A percentile compares a stretch with the other conserved stretches of the same genome.
Evolutionary conservation across 2,329 filamentous ascomycete species (phyloP).

Genomic region (Epichloe hybrida): DNA sequence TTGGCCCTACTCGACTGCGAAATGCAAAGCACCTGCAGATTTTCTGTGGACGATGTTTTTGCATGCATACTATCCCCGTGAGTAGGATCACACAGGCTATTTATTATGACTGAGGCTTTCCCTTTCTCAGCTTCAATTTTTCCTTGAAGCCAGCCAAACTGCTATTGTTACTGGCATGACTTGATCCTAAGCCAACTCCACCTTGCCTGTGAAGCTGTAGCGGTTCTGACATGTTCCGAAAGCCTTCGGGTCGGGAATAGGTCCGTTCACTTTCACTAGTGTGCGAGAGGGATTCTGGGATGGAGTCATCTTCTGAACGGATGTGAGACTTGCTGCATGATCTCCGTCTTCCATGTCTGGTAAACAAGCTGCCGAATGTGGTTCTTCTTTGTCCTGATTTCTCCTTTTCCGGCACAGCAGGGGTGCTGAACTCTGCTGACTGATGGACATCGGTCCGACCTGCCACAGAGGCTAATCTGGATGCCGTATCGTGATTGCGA

Average conservation of each 20-base stretch:
- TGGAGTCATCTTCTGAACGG: neutral
- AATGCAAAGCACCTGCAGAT: neutral
- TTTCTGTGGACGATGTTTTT: neutral
- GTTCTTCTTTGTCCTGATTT: neutral
- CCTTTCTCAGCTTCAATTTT: neutral
- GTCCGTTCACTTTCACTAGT: neutral
- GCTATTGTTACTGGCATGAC: neutral
- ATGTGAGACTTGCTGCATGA: neutral
- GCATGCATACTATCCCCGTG: neutral
- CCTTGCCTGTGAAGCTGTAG: neutral
- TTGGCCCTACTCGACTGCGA: neutral
- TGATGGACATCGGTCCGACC: neutral
- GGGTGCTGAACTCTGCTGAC: neutral
- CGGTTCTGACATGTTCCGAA: neutral
- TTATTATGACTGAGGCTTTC: neutral
- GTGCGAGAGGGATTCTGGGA: neutral
- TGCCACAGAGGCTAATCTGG: neutral
- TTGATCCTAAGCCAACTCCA: neutral
- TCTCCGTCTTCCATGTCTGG: neutral
- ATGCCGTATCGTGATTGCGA: slow-evolving; percentile 1
- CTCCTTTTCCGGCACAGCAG: neutral
- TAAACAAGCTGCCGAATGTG: slow-evolving; percentile 1
- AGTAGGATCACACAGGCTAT: neutral
- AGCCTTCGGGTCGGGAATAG: no score
- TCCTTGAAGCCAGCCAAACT: neutral